Percentiles rank a stretch among this genome's conserved stretches.
Evolutionary conservation across 2,329 filamentous ascomycete genomes (phyloP).

Genomic region (Dothideomycetes sp.): DNA sequence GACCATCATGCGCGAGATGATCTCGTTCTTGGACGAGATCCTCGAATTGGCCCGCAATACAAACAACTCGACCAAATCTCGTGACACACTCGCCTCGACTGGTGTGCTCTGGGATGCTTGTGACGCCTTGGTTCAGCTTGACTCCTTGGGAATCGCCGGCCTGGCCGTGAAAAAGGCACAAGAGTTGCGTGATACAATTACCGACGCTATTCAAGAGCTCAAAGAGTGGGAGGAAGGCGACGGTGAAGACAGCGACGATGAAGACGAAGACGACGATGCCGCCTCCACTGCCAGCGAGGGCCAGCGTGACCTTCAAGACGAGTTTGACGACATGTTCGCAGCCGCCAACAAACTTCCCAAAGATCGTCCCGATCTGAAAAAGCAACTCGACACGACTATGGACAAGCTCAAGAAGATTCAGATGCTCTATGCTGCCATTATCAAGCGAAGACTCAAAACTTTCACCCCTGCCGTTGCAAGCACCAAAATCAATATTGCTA

Average conservation of each 20-base stretch:
- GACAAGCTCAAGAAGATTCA: conserved; percentile 58
- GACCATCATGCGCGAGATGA: conserved; percentile 54
- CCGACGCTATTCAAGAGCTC: conserved; percentile 76
- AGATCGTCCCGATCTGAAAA: conserved; percentile 56
- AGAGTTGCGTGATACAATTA: conserved; percentile 63
- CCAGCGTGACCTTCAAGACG: conserved; percentile 38
- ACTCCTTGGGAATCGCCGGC: conserved; percentile 58
- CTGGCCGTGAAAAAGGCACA: conserved; percentile 63
- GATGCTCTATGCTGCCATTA: conserved; percentile 59
- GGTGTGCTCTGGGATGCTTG: conserved; percentile 78
- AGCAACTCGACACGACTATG: conserved; percentile 55
- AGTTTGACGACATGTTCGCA: conserved; percentile 60
- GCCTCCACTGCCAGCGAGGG: conserved; percentile 32
- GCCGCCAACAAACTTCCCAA: conserved; percentile 52
- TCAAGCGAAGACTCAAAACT: conserved; percentile 60
- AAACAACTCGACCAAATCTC: conserved; percentile 28
- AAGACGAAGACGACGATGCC: conserved; percentile 28
- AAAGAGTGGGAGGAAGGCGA: conserved; percentile 65
- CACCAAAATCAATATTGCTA: conserved; percentile 25
- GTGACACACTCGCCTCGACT: conserved; percentile 52
- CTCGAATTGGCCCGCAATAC: conserved; percentile 16
- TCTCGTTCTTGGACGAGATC: conserved; percentile 51
- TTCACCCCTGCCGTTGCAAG: conserved; percentile 32
- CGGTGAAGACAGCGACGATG: conserved; percentile 34
- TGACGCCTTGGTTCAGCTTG: conserved; percentile 59